phyloP scores from a whole-genome alignment of 371 early-diverging fungal species.

The Mucor circinelloides region DNA sequence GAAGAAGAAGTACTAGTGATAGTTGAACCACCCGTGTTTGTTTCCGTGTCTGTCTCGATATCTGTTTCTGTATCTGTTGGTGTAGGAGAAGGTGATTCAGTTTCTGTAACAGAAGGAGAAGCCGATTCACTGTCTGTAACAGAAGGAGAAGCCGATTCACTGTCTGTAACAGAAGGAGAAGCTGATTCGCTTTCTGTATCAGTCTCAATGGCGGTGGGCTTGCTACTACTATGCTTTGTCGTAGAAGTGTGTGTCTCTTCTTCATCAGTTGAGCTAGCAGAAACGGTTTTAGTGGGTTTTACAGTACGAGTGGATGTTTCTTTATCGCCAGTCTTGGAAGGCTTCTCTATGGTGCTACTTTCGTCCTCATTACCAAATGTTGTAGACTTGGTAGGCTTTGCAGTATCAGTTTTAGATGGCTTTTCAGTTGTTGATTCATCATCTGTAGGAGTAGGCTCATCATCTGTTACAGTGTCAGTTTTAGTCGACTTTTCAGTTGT shows the following conservation, averaged over 20 bases:
- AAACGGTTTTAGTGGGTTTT: not conserved
- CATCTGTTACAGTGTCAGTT: not conserved
- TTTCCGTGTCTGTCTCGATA: not conserved
- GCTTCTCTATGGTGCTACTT: not conserved
- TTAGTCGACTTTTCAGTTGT: not conserved
- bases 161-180: too few relatives aligned
- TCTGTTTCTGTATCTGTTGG: not conserved
- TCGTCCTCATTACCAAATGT: not conserved
- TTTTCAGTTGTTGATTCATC: constrained; percentile 4
- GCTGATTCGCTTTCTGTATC: too few relatives aligned
- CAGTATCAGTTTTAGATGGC: not conserved
- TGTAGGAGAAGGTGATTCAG: not conserved
- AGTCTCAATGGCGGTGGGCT: not conserved
- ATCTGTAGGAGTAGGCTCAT: not conserved
- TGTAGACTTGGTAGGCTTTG: not conserved
- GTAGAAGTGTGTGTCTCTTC: not conserved
- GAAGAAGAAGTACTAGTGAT: not conserved
- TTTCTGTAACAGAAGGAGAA: too few relatives aligned
- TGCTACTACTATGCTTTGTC: not conserved
- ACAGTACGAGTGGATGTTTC: not conserved
- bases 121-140: too few relatives aligned
- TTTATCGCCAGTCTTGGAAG: not conserved
- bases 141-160: too few relatives aligned
- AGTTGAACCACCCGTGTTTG: not conserved
- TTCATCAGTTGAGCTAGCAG: not conserved